A percentile compares a stretch with the other conserved stretches of the same genome.
Evolutionary conservation across 2,329 filamentous ascomycete genomes (phyloP).

Genomic region (Sporothrix humicola): DNA sequence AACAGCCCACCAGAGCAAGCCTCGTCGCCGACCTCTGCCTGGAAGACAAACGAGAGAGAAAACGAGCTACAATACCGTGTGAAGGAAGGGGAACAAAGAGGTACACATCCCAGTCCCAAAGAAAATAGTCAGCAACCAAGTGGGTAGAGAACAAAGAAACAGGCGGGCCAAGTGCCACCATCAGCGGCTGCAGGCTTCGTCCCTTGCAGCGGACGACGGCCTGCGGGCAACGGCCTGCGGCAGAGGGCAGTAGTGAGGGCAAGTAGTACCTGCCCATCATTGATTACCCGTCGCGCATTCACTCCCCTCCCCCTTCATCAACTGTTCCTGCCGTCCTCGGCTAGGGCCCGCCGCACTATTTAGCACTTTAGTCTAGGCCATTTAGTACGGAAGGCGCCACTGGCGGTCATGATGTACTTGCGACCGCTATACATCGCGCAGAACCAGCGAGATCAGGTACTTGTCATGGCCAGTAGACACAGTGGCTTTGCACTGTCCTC

Average conservation of each 20-base stretch:
- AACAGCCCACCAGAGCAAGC: not conserved
- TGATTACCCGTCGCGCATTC: slow-evolving; percentile 35
- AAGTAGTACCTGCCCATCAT: slow-evolving; percentile 32
- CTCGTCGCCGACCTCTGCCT: not conserved
- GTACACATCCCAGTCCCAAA: not conserved
- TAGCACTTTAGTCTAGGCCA: slow-evolving; percentile 4
- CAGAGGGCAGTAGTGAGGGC: slow-evolving; percentile 14
- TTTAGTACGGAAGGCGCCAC: not conserved
- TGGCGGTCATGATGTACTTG: not conserved
- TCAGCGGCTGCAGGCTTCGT: slow-evolving; percentile 25
- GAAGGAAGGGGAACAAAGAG: slow-evolving; percentile 29
- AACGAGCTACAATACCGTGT: slow-evolving; percentile 14
- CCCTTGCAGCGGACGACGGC: slow-evolving; percentile 8
- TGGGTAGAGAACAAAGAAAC: slow-evolving; percentile 33
- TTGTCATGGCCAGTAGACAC: slow-evolving; percentile 13
- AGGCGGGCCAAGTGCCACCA: slow-evolving; percentile 23
- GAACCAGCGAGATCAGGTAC: not conserved
- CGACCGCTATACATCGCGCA: slow-evolving; percentile 12
- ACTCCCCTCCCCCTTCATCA: slow-evolving; percentile 32
- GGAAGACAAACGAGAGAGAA: not conserved
- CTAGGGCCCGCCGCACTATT: slow-evolving; percentile 33
- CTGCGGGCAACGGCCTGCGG: slow-evolving; percentile 26
- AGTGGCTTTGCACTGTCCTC: not conserved
- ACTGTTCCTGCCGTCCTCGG: slow-evolving; percentile 37
- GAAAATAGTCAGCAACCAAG: slow-evolving; percentile 36